These are phyloP conservation scores for Lanmaoa pseudosensibilis DNA, from an alignment of 768 basidiomycete genomes.

Conservation along the genomic window DNA sequence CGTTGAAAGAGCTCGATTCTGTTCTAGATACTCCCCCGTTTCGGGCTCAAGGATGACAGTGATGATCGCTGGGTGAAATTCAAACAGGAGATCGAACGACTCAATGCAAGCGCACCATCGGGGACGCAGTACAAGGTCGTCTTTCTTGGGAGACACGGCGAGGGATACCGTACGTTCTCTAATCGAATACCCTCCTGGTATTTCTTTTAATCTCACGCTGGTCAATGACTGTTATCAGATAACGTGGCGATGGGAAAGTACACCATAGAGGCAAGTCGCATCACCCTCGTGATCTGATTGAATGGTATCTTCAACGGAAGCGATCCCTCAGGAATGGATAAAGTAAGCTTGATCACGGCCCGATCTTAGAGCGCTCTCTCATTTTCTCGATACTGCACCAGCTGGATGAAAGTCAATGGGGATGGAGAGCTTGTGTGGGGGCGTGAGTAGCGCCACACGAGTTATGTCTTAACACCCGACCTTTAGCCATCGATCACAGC, in stretches of 20 bases:
- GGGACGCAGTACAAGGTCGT: conserved; percentile 58
- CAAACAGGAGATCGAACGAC: conserved; percentile 35
- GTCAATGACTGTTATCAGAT: conserved; percentile 54
- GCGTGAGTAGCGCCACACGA: conserved; percentile 44
- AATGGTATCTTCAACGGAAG: background rate
- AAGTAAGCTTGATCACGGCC: conserved; percentile 40
- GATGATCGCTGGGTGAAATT: conserved; percentile 52
- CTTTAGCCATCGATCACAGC: conserved; percentile 37
- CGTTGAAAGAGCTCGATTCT: background rate
- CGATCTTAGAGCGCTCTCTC: background rate
- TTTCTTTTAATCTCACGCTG: conserved; percentile 27
- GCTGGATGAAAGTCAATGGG: conserved; percentile 61
- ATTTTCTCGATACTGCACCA: conserved; percentile 18
- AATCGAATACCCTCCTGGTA: no score
- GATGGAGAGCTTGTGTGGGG: conserved; percentile 74
- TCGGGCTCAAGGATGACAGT: conserved; percentile 58
- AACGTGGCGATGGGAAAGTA: conserved; percentile 71
- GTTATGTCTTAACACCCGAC: background rate
- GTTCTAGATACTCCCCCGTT: conserved; percentile 51
- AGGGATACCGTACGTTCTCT: conserved; percentile 64
- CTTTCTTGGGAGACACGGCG: conserved; percentile 67
- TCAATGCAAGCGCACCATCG: conserved; percentile 44
- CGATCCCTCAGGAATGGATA: conserved; percentile 51
- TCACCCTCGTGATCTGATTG: background rate
- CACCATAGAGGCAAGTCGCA: conserved; percentile 41